Evolutionary conservation across 352 stramenopile genomes (phyloP), one percentile per base, ranked within the genome.

Genomic region (Pythium monospermum): DNA sequence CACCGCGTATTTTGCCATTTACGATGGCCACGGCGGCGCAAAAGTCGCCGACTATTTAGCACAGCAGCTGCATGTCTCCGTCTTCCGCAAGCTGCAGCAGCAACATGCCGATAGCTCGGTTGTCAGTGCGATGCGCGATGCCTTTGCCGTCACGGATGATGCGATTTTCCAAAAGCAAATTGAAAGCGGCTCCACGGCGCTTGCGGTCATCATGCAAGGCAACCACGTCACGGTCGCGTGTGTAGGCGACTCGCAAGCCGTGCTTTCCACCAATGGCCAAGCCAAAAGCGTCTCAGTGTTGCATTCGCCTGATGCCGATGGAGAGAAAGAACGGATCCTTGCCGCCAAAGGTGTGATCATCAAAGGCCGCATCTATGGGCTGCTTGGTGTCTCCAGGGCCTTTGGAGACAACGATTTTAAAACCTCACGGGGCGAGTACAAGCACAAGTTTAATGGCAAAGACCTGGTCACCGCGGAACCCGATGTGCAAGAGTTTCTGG

Each of bases 361-460:
- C 4, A 88, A 96, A 42, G 85, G 83, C 35, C 66, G 84, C 36
- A 90, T 96, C 40, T 92, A 94, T 59, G 84, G 84, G 8, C 76
- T 91, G 50, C 56, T 94, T 0, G 77, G 76, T 5, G 84, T 94
- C 13, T 93, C 84, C 6, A 62, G 84, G 13, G 80, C 84, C 1
- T 94, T 94, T 59, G 84, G 84, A 15, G 83, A 94, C 64, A 87
- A 83, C 45, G 79, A 91, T 43, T 89, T 94, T 49, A 94, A 94
- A 65, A 94, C 79, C 0, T 83, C 68, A 26, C 67, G 77, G n/a
- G 83, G 75, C 36, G 76, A 79, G 49, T 92, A 85, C 60, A 91
- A 88, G 52, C 76, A 74, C 51, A 69, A 73, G 39, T 91, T 91
- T 58, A 89, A 91, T 19, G 83, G 83, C 37, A n/a, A n/a, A n/a